phyloP scores from a whole-genome alignment of 345 rosid genomes.

The Eucalyptus urophylla region DNA sequence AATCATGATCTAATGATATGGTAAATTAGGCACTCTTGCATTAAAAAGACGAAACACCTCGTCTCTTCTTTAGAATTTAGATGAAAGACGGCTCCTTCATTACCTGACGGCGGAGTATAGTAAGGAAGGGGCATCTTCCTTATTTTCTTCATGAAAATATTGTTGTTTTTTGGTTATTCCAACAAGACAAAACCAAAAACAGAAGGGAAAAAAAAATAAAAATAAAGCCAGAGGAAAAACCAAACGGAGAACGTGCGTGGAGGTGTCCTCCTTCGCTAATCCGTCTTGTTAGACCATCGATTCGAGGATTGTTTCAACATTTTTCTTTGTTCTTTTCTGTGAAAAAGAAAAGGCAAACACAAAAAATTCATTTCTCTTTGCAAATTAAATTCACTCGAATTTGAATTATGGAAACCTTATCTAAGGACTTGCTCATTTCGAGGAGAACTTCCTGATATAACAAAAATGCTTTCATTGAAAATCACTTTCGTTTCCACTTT shows the following conservation, averaged over 20 bases:
- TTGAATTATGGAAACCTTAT: too few species aligned
- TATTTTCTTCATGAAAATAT: background rate
- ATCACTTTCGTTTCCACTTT: background rate
- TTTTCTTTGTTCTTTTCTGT: background rate
- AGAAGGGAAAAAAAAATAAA: too few species aligned
- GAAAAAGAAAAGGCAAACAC: background rate
- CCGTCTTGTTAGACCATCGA: background rate
- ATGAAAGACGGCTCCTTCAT: too few species aligned
- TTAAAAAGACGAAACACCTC: background rate
- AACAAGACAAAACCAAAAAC: background rate
- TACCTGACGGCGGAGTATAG: too few species aligned
- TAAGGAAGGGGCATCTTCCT: too few species aligned
- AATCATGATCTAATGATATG: background rate
- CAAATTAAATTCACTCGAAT: background rate
- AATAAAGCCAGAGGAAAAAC: background rate
- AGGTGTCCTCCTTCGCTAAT: background rate
- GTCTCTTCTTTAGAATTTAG: too few species aligned
- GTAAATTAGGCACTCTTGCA: background rate
- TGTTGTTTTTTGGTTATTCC: background rate
- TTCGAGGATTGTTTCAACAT: background rate
- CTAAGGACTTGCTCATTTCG: background rate
- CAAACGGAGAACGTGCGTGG: background rate
- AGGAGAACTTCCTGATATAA: background rate
- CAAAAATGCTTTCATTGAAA: too few species aligned
- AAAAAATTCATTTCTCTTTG: background rate